Conservation (phyloP, 2,329 filamentous ascomycete species). For the Alternaria arborescens region DNA sequence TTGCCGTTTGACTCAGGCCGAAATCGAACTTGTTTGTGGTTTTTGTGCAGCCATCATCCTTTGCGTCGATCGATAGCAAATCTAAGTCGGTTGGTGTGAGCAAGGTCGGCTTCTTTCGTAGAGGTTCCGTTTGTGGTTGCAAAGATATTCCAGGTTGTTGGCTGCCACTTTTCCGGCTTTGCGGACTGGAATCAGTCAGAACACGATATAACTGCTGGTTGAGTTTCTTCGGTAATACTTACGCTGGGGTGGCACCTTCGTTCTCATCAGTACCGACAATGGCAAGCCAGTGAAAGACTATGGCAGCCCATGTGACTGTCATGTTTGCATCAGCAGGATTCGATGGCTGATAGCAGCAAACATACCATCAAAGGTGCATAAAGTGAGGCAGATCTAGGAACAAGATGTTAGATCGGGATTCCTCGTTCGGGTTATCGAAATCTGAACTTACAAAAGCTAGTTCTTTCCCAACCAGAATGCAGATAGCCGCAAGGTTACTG, state of each 20-base stretch:
- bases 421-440: not conserved
- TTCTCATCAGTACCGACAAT: constrained; percentile 34
- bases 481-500: constrained; percentile 48
- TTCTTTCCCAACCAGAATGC: constrained; percentile 43
- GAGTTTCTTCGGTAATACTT: constrained; percentile 3
- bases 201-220: too few relatives aligned
- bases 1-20: too few relatives aligned
- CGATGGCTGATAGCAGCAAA: not conserved
- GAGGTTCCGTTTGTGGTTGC: not conserved
- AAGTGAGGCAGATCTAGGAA: constrained; percentile 47
- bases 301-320: constrained; percentile 48
- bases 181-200: too few relatives aligned
- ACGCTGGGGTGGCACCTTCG: constrained; percentile 19
- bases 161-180: too few relatives aligned
- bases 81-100: not conserved
- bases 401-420: not conserved
- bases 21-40: too few relatives aligned
- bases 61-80: not conserved
- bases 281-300: constrained; percentile 50
- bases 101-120: constrained; percentile 3
- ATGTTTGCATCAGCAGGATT: too few relatives aligned
- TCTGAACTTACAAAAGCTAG: constrained; percentile 44
- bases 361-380: constrained; percentile 54
- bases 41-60: not conserved
- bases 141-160: too few relatives aligned